These are phyloP conservation scores for Artemisia annua DNA, from an alignment of 129 eudicot species.

Conservation along the genomic window DNA sequence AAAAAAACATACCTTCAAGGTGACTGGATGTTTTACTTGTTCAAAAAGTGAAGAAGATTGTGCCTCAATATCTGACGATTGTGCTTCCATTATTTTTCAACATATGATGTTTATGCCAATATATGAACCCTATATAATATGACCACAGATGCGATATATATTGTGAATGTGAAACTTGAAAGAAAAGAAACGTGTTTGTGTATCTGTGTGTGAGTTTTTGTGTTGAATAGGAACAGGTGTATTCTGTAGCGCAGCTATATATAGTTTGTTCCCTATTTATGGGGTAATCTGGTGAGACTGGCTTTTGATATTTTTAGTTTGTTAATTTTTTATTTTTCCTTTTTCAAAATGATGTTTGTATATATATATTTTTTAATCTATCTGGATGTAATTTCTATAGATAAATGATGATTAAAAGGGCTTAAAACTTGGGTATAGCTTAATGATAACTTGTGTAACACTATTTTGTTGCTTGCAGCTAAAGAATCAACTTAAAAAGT, in stretches of 20 bases:
- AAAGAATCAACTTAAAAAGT: no score
- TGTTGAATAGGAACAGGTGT: constrained; percentile 19
- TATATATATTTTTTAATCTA: no score
- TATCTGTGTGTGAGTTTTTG: neutral
- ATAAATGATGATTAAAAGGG: no score
- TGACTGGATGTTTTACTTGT: constrained; percentile 43
- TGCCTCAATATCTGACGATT: constrained; percentile 47
- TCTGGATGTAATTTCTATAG: no score
- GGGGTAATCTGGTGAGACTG: constrained; percentile 7
- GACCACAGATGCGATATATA: neutral
- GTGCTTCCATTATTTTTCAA: constrained; percentile 10
- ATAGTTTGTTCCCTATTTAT: neutral
- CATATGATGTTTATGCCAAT: neutral
- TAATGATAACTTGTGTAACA: no score
- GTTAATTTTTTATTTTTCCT: no score
- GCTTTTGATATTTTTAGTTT: no score
- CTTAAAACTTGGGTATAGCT: no score
- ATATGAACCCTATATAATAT: neutral
- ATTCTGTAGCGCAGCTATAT: constrained; percentile 1
- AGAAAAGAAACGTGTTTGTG: constrained; percentile 17
- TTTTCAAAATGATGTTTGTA: no score
- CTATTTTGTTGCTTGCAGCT: no score
- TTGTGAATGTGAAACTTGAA: neutral
- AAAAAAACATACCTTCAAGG: constrained; percentile 46
- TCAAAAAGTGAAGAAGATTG: constrained; percentile 32